Conservation (phyloP, 2,329 filamentous ascomycete species). For the Trichothecium sympodiale region DNA sequence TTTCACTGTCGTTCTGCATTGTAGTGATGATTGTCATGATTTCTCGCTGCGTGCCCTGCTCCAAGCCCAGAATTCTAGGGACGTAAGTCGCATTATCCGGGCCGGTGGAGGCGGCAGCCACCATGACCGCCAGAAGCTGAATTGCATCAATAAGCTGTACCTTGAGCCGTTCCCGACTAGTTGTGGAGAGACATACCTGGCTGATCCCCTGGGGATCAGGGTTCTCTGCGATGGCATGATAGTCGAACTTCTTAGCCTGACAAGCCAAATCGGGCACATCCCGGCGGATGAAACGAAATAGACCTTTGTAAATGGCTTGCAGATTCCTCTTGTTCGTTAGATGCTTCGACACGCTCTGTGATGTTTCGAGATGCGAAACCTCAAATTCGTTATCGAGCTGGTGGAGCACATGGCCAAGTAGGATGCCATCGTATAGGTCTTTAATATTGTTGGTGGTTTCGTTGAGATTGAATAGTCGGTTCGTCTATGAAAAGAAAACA, state of each 20-base stretch:
- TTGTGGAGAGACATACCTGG: constrained; percentile 27
- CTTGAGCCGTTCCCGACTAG: not conserved
- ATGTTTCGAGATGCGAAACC: constrained; percentile 39
- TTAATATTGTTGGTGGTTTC: constrained; percentile 36
- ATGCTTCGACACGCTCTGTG: constrained; percentile 29
- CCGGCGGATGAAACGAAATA: constrained; percentile 44
- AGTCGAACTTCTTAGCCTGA: constrained; percentile 41
- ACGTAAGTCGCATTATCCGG: constrained; percentile 45
- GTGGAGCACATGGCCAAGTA: constrained; percentile 44
- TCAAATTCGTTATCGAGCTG: constrained; percentile 48
- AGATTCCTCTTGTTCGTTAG: constrained; percentile 40
- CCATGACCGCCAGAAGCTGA: constrained; percentile 51
- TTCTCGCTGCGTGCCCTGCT: constrained; percentile 29
- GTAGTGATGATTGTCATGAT: constrained; percentile 33
- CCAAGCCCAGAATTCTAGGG: constrained; percentile 28
- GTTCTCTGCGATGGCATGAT: constrained; percentile 46
- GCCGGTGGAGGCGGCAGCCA: constrained; percentile 49
- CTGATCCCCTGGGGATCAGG: constrained; percentile 42
- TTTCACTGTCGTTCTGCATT: constrained; percentile 26
- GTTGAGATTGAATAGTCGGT: constrained; percentile 31
- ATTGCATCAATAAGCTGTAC: constrained; percentile 10
- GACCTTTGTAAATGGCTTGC: constrained; percentile 41
- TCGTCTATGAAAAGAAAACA: constrained; percentile 14
- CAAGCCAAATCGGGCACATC: constrained; percentile 39
- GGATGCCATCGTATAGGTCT: constrained; percentile 40